Conservation (phyloP, 176 grass and related monocot species). For the Puccinellia tenuiflora region DNA sequence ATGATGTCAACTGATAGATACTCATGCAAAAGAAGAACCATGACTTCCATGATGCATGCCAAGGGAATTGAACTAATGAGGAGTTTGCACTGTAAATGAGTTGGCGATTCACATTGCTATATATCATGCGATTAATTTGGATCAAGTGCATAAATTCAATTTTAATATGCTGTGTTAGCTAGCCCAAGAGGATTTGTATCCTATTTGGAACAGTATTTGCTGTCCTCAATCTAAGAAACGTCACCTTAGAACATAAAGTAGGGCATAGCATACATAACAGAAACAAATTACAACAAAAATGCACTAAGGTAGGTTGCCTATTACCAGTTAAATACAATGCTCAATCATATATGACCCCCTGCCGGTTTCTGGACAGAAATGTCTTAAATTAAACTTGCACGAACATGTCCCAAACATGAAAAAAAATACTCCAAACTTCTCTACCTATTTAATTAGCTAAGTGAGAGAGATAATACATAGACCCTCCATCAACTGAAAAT, state of each 20-base stretch:
- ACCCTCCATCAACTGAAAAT: not conserved
- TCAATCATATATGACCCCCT: not conserved
- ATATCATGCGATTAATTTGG: not conserved
- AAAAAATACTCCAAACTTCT: not conserved
- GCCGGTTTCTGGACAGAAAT: not conserved
- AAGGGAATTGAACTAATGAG: not conserved
- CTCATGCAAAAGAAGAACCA: not conserved
- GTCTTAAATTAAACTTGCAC: not conserved
- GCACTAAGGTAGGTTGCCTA: not conserved
- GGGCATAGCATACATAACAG: not conserved
- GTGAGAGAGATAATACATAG: not conserved
- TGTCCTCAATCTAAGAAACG: not conserved
- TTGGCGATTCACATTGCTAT: not conserved
- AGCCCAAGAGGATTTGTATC: not conserved
- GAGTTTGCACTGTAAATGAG: not conserved
- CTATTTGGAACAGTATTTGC: not conserved
- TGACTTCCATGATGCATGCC: not conserved
- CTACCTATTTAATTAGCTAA: constrained; percentile 6
- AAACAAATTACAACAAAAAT: not conserved
- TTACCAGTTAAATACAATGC: not conserved
- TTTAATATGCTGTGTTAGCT: not conserved
- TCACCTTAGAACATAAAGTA: constrained; percentile 10
- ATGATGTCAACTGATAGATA: not conserved
- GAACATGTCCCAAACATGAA: not conserved
- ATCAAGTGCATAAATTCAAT: not conserved